Conservation (phyloP, 352 stramenopile genomes). For the Phytophthora pseudosyringae region DNA sequence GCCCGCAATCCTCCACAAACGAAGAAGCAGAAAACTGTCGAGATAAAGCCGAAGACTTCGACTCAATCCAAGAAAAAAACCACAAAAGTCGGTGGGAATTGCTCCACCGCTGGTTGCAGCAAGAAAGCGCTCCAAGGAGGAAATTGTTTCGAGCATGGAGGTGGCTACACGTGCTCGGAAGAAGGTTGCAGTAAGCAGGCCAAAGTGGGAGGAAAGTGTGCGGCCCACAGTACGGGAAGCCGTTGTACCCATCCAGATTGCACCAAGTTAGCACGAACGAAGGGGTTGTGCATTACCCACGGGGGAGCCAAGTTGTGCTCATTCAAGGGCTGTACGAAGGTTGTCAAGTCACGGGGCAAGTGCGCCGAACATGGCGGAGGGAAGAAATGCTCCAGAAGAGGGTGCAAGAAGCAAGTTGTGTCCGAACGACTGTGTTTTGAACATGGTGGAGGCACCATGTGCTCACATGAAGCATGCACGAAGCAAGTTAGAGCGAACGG, state of each 20-base stretch:
- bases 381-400: constrained; percentile 64
- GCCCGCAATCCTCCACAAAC: not conserved
- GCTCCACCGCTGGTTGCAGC: constrained; percentile 2
- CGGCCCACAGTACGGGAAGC: constrained; percentile 31
- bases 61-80: not conserved
- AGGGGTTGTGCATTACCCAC: constrained; percentile 71
- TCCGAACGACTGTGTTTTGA: constrained; percentile 58
- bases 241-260: constrained; percentile 32
- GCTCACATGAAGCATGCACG: constrained; percentile 50
- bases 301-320: constrained; percentile 72
- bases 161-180: constrained; percentile 38
- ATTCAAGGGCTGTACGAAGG: constrained; percentile 53
- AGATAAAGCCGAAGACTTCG: constrained; percentile 9
- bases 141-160: constrained; percentile 39
- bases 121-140: constrained; percentile 23
- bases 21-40: constrained; percentile 3
- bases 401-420: constrained; percentile 62
- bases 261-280: constrained; percentile 24
- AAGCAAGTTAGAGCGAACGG: constrained; percentile 47
- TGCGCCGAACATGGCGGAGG: constrained; percentile 70
- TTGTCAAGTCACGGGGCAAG: constrained; percentile 57
- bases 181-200: constrained; percentile 37
- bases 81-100: constrained; percentile 6
- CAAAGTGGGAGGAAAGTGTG: constrained; percentile 36
- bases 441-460: constrained; percentile 63